These are phyloP conservation scores for Aureoboletus auriporus DNA, from an alignment of 768 basidiomycete species.

Conservation along the genomic window DNA sequence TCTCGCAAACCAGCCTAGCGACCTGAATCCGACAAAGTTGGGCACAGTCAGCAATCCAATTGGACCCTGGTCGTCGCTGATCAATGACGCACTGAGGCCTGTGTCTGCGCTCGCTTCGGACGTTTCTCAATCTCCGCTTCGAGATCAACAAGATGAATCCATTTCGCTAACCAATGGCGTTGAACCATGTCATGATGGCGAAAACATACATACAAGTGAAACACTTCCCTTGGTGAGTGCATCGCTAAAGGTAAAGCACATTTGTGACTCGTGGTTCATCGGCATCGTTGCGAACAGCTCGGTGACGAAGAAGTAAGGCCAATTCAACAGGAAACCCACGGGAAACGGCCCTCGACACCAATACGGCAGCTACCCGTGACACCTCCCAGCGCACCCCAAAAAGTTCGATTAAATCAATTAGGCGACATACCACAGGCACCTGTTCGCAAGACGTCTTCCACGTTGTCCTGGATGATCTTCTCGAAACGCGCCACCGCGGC, in stretches of 20 bases:
- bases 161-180: constrained; percentile 4
- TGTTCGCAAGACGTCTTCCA: constrained; percentile 18
- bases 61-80: constrained; percentile 5
- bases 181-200: constrained; percentile 15
- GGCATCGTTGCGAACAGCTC: constrained; percentile 9
- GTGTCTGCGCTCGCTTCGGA: constrained; percentile 23
- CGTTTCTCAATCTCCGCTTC: constrained; percentile 29
- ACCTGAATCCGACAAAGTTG: constrained; percentile 1
- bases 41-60: background rate
- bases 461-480: constrained; percentile 26
- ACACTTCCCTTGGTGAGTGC: constrained; percentile 16
- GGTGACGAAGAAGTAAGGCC: background rate
- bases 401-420: constrained; percentile 17
- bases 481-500: constrained; percentile 4
- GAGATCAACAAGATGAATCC: constrained; percentile 3
- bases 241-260: constrained; percentile 1
- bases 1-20: constrained; percentile 7
- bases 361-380: constrained; percentile 10
- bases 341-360: constrained; percentile 17
- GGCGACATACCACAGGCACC: constrained; percentile 3
- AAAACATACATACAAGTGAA: constrained; percentile 5
- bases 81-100: constrained; percentile 11
- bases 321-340: background rate
- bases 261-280: background rate
- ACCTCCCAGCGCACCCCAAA: constrained; percentile 25